These are phyloP conservation scores for Didymella segeticola DNA, from an alignment of 2,329 filamentous ascomycete genomes.

Conservation along the genomic window DNA sequence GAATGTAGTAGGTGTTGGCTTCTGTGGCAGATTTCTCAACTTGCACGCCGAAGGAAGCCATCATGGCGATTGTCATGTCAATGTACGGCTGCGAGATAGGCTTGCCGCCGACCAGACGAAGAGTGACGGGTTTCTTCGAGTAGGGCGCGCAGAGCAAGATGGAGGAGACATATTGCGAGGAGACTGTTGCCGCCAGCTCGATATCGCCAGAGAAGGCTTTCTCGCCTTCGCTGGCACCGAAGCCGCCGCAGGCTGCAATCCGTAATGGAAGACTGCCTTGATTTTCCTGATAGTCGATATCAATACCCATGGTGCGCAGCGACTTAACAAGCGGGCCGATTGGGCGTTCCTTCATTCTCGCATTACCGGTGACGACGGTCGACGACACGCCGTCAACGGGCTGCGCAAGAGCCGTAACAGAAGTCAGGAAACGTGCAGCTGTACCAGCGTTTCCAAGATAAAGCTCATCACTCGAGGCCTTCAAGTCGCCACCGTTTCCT, in stretches of 20 bases:
- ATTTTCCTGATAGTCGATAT: constrained; percentile 83
- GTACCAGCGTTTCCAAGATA: constrained; percentile 98
- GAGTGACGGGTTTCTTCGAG: constrained; percentile 89
- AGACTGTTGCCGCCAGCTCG: constrained; percentile 91
- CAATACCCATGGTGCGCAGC: constrained; percentile 83
- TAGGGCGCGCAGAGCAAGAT: constrained; percentile 97
- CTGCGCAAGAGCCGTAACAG: constrained; percentile 83
- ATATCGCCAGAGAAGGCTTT: constrained; percentile 71
- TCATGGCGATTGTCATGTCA: constrained; percentile 99
- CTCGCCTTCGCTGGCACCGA: constrained; percentile 76
- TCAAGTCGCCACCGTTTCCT: constrained; percentile 85
- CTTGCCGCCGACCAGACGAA: constrained; percentile 92
- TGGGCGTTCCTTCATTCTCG: constrained; percentile 93
- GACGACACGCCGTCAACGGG: constrained; percentile 66
- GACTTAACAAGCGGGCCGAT: constrained; percentile 94
- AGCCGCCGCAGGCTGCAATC: constrained; percentile 68
- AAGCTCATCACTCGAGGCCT: constrained; percentile 76
- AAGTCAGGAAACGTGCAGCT: constrained; percentile 92
- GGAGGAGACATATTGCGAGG: constrained; percentile 98
- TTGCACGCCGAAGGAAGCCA: constrained; percentile 85
- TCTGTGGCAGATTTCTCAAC: constrained; percentile 80
- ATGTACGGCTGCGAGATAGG: constrained; percentile 97
- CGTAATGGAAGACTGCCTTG: constrained; percentile 83
- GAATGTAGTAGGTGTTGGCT: constrained; percentile 91
- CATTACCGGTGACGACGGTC: constrained; percentile 89